A percentile compares a stretch with the other conserved stretches of the same genome.
Conservation (phyloP, 2,329 filamentous ascomycete genomes). For the Aureobasidium leucospermi region DNA sequence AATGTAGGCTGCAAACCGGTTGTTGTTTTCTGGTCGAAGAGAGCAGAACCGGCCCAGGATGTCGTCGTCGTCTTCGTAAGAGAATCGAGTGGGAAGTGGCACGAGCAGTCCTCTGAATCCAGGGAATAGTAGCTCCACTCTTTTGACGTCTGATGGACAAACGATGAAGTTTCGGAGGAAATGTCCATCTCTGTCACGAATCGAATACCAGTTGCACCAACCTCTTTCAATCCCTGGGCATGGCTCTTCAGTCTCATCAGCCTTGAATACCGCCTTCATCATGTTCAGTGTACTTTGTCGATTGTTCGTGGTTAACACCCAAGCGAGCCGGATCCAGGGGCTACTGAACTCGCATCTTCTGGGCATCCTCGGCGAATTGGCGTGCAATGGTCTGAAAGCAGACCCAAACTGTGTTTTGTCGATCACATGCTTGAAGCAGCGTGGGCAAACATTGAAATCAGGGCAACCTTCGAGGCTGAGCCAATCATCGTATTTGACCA, state of each 20-base stretch:
- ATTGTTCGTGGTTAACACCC: slow-evolving; percentile 70
- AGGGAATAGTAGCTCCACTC: slow-evolving; percentile 67
- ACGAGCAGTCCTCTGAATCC: slow-evolving; percentile 60
- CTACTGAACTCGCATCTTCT: slow-evolving; percentile 71
- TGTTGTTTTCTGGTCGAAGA: slow-evolving; percentile 53
- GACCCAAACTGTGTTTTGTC: slow-evolving; percentile 59
- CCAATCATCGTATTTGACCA: slow-evolving; percentile 67
- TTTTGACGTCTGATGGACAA: slow-evolving; percentile 66
- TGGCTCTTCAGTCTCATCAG: slow-evolving; percentile 47
- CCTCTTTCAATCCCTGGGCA: slow-evolving; percentile 53
- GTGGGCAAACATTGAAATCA: slow-evolving; percentile 73
- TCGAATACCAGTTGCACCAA: slow-evolving; percentile 64
- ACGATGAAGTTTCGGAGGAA: slow-evolving; percentile 64
- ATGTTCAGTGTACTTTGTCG: slow-evolving; percentile 58
- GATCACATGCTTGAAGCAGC: slow-evolving; percentile 67
- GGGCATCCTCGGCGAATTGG: slow-evolving; percentile 34
- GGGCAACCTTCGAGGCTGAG: slow-evolving; percentile 64
- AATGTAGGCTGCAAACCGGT: slow-evolving; percentile 50
- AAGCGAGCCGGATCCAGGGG: slow-evolving; percentile 79
- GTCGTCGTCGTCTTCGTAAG: slow-evolving; percentile 18
- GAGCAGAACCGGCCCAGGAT: slow-evolving; percentile 53
- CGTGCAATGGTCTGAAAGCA: slow-evolving; percentile 56
- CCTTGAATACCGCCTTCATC: slow-evolving; percentile 60
- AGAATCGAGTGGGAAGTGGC: slow-evolving; percentile 37
- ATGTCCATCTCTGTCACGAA: slow-evolving; percentile 61